Evolutionary conservation across 352 stramenopile species (phyloP), one percentile per base, ranked within the genome.

Genomic region (Pythium dissotocum): DNA sequence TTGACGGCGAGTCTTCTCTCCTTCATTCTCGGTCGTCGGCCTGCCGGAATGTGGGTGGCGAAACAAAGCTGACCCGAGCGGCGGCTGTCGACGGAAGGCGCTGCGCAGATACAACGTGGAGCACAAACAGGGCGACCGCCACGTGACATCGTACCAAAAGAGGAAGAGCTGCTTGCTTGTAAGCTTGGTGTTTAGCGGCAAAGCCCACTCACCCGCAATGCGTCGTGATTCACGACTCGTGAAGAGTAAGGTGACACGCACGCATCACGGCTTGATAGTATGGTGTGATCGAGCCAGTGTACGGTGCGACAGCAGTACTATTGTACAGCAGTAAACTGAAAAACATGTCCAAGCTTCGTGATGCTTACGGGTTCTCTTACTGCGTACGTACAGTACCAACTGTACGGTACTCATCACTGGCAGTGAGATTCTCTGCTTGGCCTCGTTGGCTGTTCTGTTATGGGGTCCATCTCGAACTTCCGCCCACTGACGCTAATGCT

Each of bases 131-230:
- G 38, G 2, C 42, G n/a, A 30, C 21, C 6, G 46, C 46, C 46
- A 53, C 46, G 18, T 53, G n/a, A 53, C n/a, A 53, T 53, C 46
- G 46, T n/a, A 30, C 21, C n/a, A 21, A 26, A 53, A 16, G 46
- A 18, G 9, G 38, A 44, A 18, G 38, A 44, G 5, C 38, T 44
- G 38, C 10, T n/a, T 14, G 38, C 4, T 18, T n/a, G 38, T 44
- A 21, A 44, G 38, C 38, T 44, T 44, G 10, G 12, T 44, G 38
- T n/a, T 44, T 44, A 44, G 38, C 13, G 38, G 38, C 38, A 44
- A 18, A 14, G 13, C 38, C 38, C 7, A 18, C 38, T 6, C 38
- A 44, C 12, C 38, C 38, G 28, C 28, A 30, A 30, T 30, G 28
- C 28, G 28, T 30, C 28, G 28, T 30, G 28, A 30, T 30, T 30